Percentiles rank a stretch among this genome's conserved stretches.
phyloP scores from a whole-genome alignment of 805 yeast genomes.

The Monosporozyma siamensis region DNA sequence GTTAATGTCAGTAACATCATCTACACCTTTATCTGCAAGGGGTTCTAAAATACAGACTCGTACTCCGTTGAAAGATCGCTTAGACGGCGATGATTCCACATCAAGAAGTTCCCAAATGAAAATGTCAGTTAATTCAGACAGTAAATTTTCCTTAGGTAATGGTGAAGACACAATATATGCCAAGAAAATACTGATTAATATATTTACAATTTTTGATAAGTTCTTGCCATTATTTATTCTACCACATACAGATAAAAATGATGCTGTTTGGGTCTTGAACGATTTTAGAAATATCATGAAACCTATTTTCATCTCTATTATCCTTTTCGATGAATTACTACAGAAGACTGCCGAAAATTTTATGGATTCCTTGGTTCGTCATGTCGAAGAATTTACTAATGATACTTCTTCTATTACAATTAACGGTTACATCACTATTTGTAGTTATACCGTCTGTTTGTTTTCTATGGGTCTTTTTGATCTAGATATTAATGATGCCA shows the following conservation, averaged over 20 bases:
- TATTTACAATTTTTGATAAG: constrained; percentile 25
- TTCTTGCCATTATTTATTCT: constrained; percentile 21
- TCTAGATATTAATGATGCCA: constrained; percentile 21
- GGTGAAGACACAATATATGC: constrained; percentile 12
- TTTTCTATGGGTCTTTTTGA: constrained; percentile 32
- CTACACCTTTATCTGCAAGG: constrained; percentile 11
- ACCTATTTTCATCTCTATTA: constrained; percentile 34
- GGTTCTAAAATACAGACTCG: constrained; percentile 4
- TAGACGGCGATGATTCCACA: background rate
- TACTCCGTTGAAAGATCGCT: background rate
- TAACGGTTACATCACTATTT: constrained; percentile 30
- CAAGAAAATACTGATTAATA: constrained; percentile 23
- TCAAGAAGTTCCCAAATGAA: background rate
- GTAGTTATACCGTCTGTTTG: constrained; percentile 30
- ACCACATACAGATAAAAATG: constrained; percentile 14
- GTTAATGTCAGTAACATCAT: constrained; percentile 8
- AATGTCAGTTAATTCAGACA: background rate
- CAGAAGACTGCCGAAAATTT: constrained; percentile 32
- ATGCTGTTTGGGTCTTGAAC: constrained; percentile 14
- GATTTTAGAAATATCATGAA: constrained; percentile 25
- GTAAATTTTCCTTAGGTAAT: background rate
- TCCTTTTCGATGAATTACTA: constrained; percentile 31
- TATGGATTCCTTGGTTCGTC: constrained; percentile 25
- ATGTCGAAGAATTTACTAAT: constrained; percentile 19
- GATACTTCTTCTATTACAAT: constrained; percentile 24